These are phyloP conservation scores for Gracilariopsis chorda DNA, from an alignment of 23 red algal species.

Conservation along the genomic window DNA sequence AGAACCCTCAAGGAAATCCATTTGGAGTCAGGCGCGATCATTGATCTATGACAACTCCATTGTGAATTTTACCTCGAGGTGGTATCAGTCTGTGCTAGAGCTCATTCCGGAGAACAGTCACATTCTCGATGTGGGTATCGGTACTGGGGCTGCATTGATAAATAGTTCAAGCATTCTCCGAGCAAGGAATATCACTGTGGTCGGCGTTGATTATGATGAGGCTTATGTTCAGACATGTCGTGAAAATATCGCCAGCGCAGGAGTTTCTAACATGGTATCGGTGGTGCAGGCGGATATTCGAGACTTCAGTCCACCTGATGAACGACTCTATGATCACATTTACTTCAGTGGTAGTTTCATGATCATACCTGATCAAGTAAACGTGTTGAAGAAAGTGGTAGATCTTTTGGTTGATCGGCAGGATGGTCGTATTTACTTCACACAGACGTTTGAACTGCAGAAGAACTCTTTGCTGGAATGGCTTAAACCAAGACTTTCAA, in stretches of 20 bases:
- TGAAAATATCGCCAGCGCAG: not conserved
- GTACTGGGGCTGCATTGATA: conserved; percentile 60
- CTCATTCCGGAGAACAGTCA: conserved; percentile 3
- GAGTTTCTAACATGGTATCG: not conserved
- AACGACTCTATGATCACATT: conserved; percentile 42
- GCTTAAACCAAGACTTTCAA: conserved; percentile 50
- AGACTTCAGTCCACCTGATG: not conserved
- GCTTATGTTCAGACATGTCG: conserved; percentile 34
- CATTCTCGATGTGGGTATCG: conserved; percentile 64
- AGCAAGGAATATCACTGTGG: conserved; percentile 38
- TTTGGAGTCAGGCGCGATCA: conserved; percentile 14
- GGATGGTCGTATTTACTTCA: conserved; percentile 67
- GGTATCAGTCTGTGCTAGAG: conserved; percentile 42
- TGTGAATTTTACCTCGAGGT: conserved; percentile 2
- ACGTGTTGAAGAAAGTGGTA: conserved; percentile 18
- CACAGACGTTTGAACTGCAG: conserved; percentile 69
- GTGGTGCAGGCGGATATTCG: conserved; percentile 31
- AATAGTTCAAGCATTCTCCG: conserved; percentile 13
- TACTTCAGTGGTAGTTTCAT: conserved; percentile 77
- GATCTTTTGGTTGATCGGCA: conserved; percentile 22
- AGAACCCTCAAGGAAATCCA: not conserved
- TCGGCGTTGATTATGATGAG: conserved; percentile 53
- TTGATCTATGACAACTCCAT: conserved; percentile 54
- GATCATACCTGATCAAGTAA: conserved; percentile 31
- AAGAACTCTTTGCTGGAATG: conserved; percentile 53